A percentile compares a stretch with the other conserved stretches of the same genome.
phyloP scores from a whole-genome alignment of 73 alveolate genomes.

The Paramecium bursaria region DNA sequence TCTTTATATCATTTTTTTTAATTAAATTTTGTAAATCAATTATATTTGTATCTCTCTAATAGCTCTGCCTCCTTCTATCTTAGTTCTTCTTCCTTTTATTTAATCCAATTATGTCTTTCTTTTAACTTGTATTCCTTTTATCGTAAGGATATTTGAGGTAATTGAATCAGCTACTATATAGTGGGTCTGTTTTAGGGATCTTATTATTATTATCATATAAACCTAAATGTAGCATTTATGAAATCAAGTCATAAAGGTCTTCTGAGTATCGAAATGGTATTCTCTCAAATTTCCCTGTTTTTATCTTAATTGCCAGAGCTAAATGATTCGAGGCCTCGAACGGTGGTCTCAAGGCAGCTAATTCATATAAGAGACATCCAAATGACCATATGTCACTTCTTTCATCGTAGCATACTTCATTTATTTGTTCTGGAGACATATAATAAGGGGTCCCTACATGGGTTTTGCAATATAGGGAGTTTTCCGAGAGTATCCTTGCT shows the following conservation, averaged over 20 bases:
- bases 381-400: slow-evolving; percentile 94
- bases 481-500: slow-evolving; percentile 82
- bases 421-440: slow-evolving; percentile 95
- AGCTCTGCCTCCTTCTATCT: slow-evolving; percentile 53
- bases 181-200: slow-evolving; percentile 79
- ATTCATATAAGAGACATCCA: slow-evolving; percentile 95
- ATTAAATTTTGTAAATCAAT: too few species aligned
- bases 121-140: slow-evolving; percentile 86
- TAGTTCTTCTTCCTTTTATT: slow-evolving; percentile 87
- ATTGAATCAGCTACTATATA: slow-evolving; percentile 78
- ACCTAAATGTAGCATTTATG: slow-evolving; percentile 80
- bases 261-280: slow-evolving; percentile 83
- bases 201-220: slow-evolving; percentile 10
- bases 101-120: slow-evolving; percentile 81
- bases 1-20: too few species aligned
- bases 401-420: slow-evolving; percentile 90
- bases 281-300: slow-evolving; percentile 90
- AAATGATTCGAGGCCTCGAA: slow-evolving; percentile 93
- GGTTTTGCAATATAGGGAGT: slow-evolving; percentile 92
- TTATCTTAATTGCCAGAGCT: slow-evolving; percentile 90
- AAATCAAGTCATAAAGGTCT: slow-evolving; percentile 80
- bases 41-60: background rate
- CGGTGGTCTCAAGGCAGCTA: slow-evolving; percentile 91
- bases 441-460: slow-evolving; percentile 98
- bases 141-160: slow-evolving; percentile 87